Conservation (phyloP, 352 stramenopile genomes). For the Peronospora farinosa region DNA sequence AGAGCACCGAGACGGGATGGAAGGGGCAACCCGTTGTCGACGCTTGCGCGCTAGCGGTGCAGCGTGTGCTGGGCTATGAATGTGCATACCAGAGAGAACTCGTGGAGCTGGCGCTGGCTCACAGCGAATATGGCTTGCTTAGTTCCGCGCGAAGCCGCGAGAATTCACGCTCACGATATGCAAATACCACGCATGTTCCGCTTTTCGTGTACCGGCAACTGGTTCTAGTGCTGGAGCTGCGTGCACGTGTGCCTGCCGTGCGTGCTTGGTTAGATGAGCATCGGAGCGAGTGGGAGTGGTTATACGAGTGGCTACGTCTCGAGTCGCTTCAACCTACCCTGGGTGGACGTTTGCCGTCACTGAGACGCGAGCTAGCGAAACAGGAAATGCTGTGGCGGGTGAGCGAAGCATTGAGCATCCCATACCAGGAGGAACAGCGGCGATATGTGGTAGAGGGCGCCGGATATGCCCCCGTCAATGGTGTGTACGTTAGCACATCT, state of each 20-base stretch:
- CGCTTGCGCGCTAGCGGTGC: slow-evolving; percentile 52
- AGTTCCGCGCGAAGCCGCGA: slow-evolving; percentile 60
- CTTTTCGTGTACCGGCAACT: slow-evolving; percentile 82
- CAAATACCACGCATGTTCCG: slow-evolving; percentile 61
- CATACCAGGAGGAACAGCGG: slow-evolving; percentile 68
- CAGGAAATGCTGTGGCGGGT: slow-evolving; percentile 60
- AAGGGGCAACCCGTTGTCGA: slow-evolving; percentile 83
- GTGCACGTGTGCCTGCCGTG: slow-evolving; percentile 53
- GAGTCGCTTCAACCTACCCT: slow-evolving; percentile 78
- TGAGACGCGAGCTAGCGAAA: slow-evolving; percentile 72
- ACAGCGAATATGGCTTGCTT: slow-evolving; percentile 65
- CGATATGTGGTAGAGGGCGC: slow-evolving; percentile 87
- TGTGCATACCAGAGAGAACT: slow-evolving; percentile 55
- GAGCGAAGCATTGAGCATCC: slow-evolving; percentile 52
- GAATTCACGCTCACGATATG: slow-evolving; percentile 54
- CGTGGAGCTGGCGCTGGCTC: slow-evolving; percentile 58
- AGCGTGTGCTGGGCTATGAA: slow-evolving; percentile 58
- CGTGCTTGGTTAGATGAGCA: slow-evolving; percentile 51
- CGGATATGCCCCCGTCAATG: slow-evolving; percentile 89
- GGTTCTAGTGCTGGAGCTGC: slow-evolving; percentile 58
- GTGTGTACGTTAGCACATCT: slow-evolving; percentile 87
- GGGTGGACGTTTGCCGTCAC: slow-evolving; percentile 50
- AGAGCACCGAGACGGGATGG: slow-evolving; percentile 79
- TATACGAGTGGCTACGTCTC: slow-evolving; percentile 84
- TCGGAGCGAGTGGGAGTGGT: slow-evolving; percentile 65